These are phyloP conservation scores for Erythrobasidium yunnanense DNA, from an alignment of 768 basidiomycete species.

Conservation along the genomic window DNA sequence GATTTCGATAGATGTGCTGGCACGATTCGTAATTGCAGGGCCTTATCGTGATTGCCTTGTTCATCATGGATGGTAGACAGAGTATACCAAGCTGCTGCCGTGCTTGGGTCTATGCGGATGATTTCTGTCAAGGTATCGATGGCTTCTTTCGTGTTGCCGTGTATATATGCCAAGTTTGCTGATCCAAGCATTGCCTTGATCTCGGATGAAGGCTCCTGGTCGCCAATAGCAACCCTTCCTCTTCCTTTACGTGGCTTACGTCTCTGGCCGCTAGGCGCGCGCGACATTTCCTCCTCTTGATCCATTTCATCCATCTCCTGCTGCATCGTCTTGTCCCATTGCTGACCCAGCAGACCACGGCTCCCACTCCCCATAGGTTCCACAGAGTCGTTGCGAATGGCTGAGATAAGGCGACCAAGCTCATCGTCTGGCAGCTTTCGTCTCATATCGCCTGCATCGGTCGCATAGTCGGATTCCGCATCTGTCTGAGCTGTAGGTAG, in stretches of 20 bases:
- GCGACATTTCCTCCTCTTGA: slow-evolving; percentile 47
- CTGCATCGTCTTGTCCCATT: slow-evolving; percentile 62
- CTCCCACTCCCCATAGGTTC: slow-evolving; percentile 39
- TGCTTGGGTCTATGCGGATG: slow-evolving; percentile 82
- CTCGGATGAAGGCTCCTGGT: slow-evolving; percentile 41
- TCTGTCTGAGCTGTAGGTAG: slow-evolving; percentile 16
- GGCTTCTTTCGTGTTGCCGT: slow-evolving; percentile 56
- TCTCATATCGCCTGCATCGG: not conserved
- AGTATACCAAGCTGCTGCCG: slow-evolving; percentile 72
- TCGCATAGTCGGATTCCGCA: slow-evolving; percentile 21
- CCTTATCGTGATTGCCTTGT: slow-evolving; percentile 56
- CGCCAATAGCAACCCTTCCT: slow-evolving; percentile 29
- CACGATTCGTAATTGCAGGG: slow-evolving; percentile 73
- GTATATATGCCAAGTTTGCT: slow-evolving; percentile 76
- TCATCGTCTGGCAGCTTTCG: not conserved
- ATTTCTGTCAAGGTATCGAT: slow-evolving; percentile 78
- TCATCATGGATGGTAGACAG: slow-evolving; percentile 75
- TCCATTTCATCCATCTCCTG: slow-evolving; percentile 60
- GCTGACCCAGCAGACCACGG: slow-evolving; percentile 50
- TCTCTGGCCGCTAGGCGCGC: slow-evolving; percentile 4
- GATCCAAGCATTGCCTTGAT: slow-evolving; percentile 56
- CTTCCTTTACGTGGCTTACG: slow-evolving; percentile 15
- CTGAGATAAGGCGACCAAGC: slow-evolving; percentile 32
- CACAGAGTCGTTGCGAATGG: slow-evolving; percentile 30
- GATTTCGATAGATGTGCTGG: slow-evolving; percentile 76